These are phyloP conservation scores for Quercus phellos DNA, from an alignment of 331 rosid species.

Conservation along the genomic window DNA sequence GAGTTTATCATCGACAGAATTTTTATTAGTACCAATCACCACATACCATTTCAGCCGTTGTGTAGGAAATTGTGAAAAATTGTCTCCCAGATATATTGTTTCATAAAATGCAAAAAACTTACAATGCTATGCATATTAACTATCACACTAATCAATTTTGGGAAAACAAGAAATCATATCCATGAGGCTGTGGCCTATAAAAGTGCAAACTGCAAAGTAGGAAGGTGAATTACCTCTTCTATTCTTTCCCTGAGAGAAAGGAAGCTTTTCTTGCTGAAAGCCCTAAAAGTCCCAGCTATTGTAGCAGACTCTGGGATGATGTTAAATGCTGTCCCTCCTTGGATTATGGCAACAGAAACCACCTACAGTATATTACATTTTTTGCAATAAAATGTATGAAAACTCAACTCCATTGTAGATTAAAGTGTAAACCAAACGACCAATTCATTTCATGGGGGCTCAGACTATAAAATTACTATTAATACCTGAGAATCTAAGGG, in stretches of 20 bases:
- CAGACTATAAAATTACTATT: neutral
- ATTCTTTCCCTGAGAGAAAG: constrained; percentile 40
- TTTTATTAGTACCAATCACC: too few relatives aligned
- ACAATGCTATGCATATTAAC: too few relatives aligned
- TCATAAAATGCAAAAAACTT: too few relatives aligned
- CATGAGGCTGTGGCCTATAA: too few relatives aligned
- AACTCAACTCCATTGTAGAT: neutral
- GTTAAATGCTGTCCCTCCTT: constrained; percentile 53
- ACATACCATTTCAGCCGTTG: too few relatives aligned
- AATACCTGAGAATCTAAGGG: constrained; percentile 63
- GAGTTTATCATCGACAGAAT: too few relatives aligned
- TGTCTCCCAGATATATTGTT: too few relatives aligned
- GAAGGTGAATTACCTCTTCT: constrained; percentile 44
- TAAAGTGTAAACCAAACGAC: neutral
- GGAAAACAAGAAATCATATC: too few relatives aligned
- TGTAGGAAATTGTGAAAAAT: too few relatives aligned
- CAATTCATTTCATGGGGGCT: neutral
- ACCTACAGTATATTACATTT: constrained; percentile 37
- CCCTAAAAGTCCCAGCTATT: constrained; percentile 66
- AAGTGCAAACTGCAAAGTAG: too few relatives aligned
- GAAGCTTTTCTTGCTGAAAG: constrained; percentile 58
- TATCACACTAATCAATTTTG: too few relatives aligned
- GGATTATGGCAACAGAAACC: constrained; percentile 51
- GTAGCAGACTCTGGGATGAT: constrained; percentile 61
- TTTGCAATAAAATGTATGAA: neutral